A percentile compares a stretch with the other conserved stretches of the same genome.
These are phyloP conservation scores for Cynara cardunculus DNA, from an alignment of 129 eudicot genomes.

Conservation along the genomic window DNA sequence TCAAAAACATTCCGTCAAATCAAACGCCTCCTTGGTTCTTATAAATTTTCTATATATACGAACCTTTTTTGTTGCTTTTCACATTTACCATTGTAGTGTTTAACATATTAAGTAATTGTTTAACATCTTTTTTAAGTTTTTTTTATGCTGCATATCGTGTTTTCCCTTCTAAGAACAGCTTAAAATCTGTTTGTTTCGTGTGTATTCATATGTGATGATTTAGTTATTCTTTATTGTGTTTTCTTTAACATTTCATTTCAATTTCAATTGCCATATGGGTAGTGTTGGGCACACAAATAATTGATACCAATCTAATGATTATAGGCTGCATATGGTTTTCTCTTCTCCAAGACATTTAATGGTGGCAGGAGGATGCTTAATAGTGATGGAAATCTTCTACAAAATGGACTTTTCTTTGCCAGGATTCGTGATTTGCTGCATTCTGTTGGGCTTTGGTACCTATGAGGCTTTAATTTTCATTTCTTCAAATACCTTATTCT, in stretches of 20 bases:
- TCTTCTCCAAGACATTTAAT: constrained; percentile 92
- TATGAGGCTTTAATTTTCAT: neutral
- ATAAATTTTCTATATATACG: neutral
- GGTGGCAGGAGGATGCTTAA: constrained; percentile 86
- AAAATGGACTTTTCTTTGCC: constrained; percentile 83
- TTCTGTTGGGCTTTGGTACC: constrained; percentile 83
- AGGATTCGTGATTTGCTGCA: constrained; percentile 75
- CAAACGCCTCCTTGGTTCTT: neutral
- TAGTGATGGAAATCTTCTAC: constrained; percentile 70
- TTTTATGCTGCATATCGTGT: neutral
- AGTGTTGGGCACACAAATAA: neutral
- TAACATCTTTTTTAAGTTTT: too few relatives aligned
- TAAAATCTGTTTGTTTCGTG: neutral
- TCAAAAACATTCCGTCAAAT: neutral
- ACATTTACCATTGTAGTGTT: neutral
- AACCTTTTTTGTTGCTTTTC: neutral
- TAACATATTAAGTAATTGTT: neutral
- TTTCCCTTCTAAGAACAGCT: neutral
- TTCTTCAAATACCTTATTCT: neutral
- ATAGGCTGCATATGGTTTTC: constrained; percentile 96
- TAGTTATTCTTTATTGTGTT: too few relatives aligned
- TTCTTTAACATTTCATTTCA: too few relatives aligned
- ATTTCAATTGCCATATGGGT: neutral
- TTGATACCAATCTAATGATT: constrained; percentile 7
- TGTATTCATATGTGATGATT: neutral